These are phyloP conservation scores for Hypomontagnella submonticulosa DNA, from an alignment of 495 filamentous ascomycete species.

Conservation along the genomic window DNA sequence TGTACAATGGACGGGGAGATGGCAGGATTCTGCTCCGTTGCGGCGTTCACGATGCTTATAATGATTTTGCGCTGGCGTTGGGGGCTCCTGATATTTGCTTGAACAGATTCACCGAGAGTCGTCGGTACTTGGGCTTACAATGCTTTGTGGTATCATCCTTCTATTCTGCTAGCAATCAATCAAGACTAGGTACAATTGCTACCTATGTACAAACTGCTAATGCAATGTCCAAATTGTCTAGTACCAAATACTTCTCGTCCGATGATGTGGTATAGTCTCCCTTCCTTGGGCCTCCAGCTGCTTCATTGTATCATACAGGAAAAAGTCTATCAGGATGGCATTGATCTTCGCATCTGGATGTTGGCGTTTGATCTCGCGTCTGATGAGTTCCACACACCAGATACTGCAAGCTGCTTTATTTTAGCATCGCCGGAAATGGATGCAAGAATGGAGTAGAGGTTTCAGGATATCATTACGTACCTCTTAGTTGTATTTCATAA, in stretches of 20 bases:
- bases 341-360: conserved; percentile 81
- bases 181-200: conserved; percentile 8
- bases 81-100: conserved; percentile 31
- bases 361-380: conserved; percentile 77
- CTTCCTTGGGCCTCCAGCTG: conserved; percentile 70
- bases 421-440: conserved; percentile 9
- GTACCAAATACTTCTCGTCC: conserved; percentile 97
- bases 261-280: conserved; percentile 85
- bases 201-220: conserved; percentile 12
- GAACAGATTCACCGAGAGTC: conserved; percentile 16
- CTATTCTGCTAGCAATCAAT: conserved; percentile 11
- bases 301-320: conserved; percentile 94
- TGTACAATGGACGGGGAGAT: conserved; percentile 30
- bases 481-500: conserved; percentile 91
- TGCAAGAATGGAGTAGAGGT: not conserved
- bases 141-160: conserved; percentile 7
- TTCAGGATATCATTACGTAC: conserved; percentile 50
- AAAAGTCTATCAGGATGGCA: conserved; percentile 95
- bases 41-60: conserved; percentile 20
- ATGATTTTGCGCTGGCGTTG: conserved; percentile 44
- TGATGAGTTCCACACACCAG: conserved; percentile 92
- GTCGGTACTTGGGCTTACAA: not conserved
- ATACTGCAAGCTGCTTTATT: conserved; percentile 73
- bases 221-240: conserved; percentile 50
- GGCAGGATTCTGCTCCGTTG: not conserved